These are phyloP conservation scores for Cenococcum geophilum DNA, from an alignment of 495 filamentous ascomycete species.

Conservation along the genomic window DNA sequence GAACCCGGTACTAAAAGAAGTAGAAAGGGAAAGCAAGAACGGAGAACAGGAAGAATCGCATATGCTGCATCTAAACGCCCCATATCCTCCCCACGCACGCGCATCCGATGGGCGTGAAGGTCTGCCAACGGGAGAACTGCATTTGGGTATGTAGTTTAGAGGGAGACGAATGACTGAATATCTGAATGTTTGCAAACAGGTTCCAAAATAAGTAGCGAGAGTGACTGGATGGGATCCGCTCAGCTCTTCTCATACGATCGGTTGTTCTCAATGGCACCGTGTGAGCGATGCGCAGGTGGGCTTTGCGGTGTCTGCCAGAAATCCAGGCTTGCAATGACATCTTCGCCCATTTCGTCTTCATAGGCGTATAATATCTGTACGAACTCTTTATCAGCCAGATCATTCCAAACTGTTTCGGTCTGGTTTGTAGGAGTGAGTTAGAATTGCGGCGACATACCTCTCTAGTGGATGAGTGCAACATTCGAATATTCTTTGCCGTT, in stretches of 20 bases:
- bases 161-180: too few species aligned
- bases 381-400: conserved; percentile 4
- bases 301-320: conserved; percentile 59
- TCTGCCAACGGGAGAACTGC: too few species aligned
- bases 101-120: too few species aligned
- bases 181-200: neutral
- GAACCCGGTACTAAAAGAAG: too few species aligned
- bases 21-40: too few species aligned
- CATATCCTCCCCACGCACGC: too few species aligned
- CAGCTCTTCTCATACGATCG: neutral
- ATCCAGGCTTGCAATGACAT: conserved; percentile 90
- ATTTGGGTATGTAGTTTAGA: too few species aligned
- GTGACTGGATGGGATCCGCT: neutral
- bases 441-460: conserved; percentile 60
- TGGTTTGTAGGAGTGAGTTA: conserved; percentile 7
- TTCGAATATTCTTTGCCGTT: conserved; percentile 89
- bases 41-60: too few species aligned
- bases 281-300: neutral
- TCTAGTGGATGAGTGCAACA: conserved; percentile 92
- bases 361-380: conserved; percentile 87
- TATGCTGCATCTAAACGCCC: too few species aligned
- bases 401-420: neutral
- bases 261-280: conserved; percentile 3
- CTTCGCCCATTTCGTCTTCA: conserved; percentile 87
- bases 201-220: neutral